Evolutionary conservation across 768 basidiomycete species (phyloP).

Genomic region (Tricholoma bakamatsutake): DNA sequence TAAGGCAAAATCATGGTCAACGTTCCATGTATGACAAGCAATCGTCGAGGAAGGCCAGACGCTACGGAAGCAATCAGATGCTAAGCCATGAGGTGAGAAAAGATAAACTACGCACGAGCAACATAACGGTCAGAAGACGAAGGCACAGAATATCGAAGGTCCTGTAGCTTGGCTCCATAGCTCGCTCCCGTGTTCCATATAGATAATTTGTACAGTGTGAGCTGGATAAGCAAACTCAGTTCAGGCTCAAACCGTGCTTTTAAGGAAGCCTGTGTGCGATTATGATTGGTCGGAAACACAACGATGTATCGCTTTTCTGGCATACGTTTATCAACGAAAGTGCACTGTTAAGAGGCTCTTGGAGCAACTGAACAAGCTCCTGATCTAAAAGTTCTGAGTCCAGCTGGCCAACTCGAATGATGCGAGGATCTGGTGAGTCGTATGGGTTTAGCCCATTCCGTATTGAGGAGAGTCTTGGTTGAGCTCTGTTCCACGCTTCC

Average conservation of each 20-base stretch:
- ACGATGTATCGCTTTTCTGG: neutral
- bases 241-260: constrained; percentile 69
- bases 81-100: constrained; percentile 1
- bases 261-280: constrained; percentile 41
- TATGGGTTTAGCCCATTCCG: constrained; percentile 31
- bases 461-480: constrained; percentile 46
- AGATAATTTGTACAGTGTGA: constrained; percentile 75
- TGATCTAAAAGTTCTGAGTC: constrained; percentile 89
- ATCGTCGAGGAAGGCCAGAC: constrained; percentile 57
- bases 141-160: constrained; percentile 52
- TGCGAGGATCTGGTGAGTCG: constrained; percentile 33
- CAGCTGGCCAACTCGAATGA: constrained; percentile 82
- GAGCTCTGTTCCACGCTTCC: constrained; percentile 57
- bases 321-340: constrained; percentile 63
- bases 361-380: constrained; percentile 76
- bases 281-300: neutral
- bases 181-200: constrained; percentile 76
- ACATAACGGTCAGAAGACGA: constrained; percentile 15
- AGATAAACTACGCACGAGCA: constrained; percentile 30
- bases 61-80: constrained; percentile 31
- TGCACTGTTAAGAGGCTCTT: constrained; percentile 75
- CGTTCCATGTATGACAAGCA: constrained; percentile 59
- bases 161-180: constrained; percentile 82
- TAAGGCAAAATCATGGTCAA: constrained; percentile 78
- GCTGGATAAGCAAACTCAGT: constrained; percentile 59